These are phyloP conservation scores for Batrachochytrium dendrobatidis DNA, from an alignment of 371 early-diverging fungal species.

Conservation along the genomic window DNA sequence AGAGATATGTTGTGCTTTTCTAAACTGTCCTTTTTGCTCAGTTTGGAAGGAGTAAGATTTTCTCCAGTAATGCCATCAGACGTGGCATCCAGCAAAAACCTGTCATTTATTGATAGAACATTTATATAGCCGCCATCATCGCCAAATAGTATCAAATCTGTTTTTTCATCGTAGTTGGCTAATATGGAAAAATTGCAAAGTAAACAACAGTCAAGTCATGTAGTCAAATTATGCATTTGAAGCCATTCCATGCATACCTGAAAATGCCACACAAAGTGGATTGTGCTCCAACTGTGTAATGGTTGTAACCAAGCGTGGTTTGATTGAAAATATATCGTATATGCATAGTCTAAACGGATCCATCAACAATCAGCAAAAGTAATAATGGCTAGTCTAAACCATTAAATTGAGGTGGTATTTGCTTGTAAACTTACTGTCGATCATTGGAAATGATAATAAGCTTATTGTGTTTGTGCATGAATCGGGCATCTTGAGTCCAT, in stretches of 20 bases:
- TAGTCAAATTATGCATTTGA: no score
- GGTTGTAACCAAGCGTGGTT: conserved; percentile 38
- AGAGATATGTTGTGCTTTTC: conserved; percentile 35
- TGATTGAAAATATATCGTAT: conserved; percentile 46
- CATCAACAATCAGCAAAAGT: neutral
- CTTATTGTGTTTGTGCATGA: conserved; percentile 43
- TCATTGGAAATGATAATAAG: conserved; percentile 46
- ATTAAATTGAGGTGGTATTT: neutral
- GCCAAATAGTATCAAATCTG: conserved; percentile 42
- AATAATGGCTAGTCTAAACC: neutral
- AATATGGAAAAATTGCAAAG: neutral
- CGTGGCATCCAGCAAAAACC: conserved; percentile 35
- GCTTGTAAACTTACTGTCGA: conserved; percentile 35
- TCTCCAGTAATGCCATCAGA: conserved; percentile 28
- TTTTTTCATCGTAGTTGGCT: conserved; percentile 44
- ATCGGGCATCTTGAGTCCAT: conserved; percentile 44
- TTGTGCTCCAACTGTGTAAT: conserved; percentile 45
- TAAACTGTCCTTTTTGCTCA: conserved; percentile 31
- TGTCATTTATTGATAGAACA: conserved; percentile 36
- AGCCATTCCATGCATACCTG: conserved; percentile 23
- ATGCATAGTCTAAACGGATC: conserved; percentile 32
- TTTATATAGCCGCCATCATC: conserved; percentile 53
- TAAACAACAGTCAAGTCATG: conserved; percentile 2
- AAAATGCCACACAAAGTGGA: conserved; percentile 43
- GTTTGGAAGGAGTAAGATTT: conserved; percentile 34